Evolutionary conservation across 306 rosid species (phyloP), one percentile per base, ranked within the genome.

Genomic region (Acacia confusa): DNA sequence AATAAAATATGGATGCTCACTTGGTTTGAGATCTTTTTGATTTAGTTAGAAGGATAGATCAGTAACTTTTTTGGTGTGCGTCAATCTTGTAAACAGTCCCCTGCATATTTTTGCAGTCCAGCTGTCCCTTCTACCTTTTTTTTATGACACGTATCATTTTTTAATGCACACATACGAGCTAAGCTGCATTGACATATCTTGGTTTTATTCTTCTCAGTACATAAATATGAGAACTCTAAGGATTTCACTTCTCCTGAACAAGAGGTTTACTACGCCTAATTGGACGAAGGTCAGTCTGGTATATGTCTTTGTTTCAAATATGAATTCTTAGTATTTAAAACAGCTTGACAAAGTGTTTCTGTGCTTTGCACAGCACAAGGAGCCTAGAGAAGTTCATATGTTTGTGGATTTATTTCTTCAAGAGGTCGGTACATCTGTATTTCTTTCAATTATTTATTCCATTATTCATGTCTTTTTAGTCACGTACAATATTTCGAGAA

Each of bases 301-400:
- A 48, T 78, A 25, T 32, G 78, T 75, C 76, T 63, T 52, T 75
- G 64, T 66, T 69, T 45, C 30, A 30, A 76, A n/a, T 64, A 48
- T 24, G 47, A 55, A 74, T 57, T 44, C 61, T 44, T 66, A 71
- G 48, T 55, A 68, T 53, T 78, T 52, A 36, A 63, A 76, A 70
- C 78, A 44, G 60, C 68, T 67, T 82, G 78, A 74, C 32, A 64
- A 70, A 44, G 70, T 76, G 60, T 70, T 64, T 69, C 9, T 75
- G n/a, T 80, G 61, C 82, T 85, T 83, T 83, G 82, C 70, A 58
- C 98, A 95, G 97, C 98, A 93, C 85, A 95, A 93, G 91, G 99
- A 93, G 89, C 99, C 99, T 50, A 87, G 97, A 79, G 99, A 93
- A 87, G 97, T 95, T 90, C 97, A 92, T 86, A 95, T 93, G 94